Conservation (phyloP, 768 basidiomycete genomes). For the Lentinus brumalis region DNA sequence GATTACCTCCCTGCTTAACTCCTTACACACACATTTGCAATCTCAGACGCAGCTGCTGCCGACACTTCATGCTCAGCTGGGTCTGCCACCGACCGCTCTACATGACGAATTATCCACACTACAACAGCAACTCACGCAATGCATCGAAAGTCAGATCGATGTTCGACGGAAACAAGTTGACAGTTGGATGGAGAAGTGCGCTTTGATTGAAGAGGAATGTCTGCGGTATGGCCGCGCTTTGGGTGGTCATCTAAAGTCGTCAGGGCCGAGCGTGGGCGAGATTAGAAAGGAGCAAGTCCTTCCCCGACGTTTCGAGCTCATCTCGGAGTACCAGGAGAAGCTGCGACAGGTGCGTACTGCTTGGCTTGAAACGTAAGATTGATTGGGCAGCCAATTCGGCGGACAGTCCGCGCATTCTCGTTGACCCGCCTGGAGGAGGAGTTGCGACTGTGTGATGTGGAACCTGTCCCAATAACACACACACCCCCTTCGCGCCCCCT, state of each 20-base stretch:
- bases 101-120: constrained; percentile 78
- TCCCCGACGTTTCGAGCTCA: constrained; percentile 69
- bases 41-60: constrained; percentile 82
- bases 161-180: constrained; percentile 74
- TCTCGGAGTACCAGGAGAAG: constrained; percentile 74
- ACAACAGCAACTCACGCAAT: constrained; percentile 71
- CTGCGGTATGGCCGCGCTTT: constrained; percentile 66
- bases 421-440: too few species aligned
- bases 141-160: constrained; percentile 76
- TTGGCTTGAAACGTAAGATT: too few species aligned
- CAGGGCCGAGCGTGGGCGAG: constrained; percentile 65
- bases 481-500: too few species aligned
- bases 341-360: constrained; percentile 64
- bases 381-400: too few species aligned
- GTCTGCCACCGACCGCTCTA: constrained; percentile 75
- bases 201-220: constrained; percentile 63
- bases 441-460: too few species aligned
- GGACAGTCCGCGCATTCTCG: too few species aligned
- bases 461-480: too few species aligned
- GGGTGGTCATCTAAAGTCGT: constrained; percentile 70
- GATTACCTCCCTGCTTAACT: constrained; percentile 74
- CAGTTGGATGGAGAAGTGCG: constrained; percentile 68
- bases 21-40: constrained; percentile 76
- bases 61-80: constrained; percentile 81
- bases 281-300: constrained; percentile 71